A percentile compares a stretch with the other conserved stretches of the same genome.
phyloP scores from a whole-genome alignment of 495 filamentous ascomycete genomes.

The Chaetomium cochliodes region DNA sequence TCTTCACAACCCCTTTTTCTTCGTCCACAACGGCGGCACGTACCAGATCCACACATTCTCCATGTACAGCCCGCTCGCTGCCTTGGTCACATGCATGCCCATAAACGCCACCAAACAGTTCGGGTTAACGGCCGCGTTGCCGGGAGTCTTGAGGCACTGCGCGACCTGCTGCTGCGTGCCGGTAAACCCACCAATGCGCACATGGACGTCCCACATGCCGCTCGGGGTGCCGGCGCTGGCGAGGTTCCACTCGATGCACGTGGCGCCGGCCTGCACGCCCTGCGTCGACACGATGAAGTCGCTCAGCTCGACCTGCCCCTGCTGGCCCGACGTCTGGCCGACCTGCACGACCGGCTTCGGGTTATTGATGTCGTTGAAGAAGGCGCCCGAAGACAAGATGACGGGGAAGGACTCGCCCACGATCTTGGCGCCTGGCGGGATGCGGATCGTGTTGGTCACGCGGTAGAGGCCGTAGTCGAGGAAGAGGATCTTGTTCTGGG shows the following conservation, averaged over 20 bases:
- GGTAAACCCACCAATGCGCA: conserved; percentile 74
- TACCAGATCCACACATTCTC: conserved; percentile 93
- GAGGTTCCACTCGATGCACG: conserved; percentile 75
- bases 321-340: conserved; percentile 69
- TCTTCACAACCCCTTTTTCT: conserved; percentile 46
- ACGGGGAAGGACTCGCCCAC: conserved; percentile 85
- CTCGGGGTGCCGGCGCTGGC: conserved; percentile 57
- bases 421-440: conserved; percentile 64
- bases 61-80: conserved; percentile 66
- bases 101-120: conserved; percentile 74
- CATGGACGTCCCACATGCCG: conserved; percentile 90
- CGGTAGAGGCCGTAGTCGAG: conserved; percentile 61
- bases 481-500: conserved; percentile 59
- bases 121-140: conserved; percentile 47
- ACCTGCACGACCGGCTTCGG: conserved; percentile 71
- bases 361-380: conserved; percentile 68
- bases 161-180: conserved; percentile 76
- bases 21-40: too few relatives aligned
- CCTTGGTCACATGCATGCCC: conserved; percentile 71
- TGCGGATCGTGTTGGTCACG: conserved; percentile 62
- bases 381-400: conserved; percentile 73
- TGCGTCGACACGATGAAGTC: conserved; percentile 75
- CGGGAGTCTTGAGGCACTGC: conserved; percentile 66
- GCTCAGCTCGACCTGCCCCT: conserved; percentile 72
- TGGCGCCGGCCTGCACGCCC: conserved; percentile 65